Evolutionary conservation across 2,329 filamentous ascomycete genomes (phyloP), one percentile per base, ranked within the genome.

Genomic region (Ilyonectria sp.): DNA sequence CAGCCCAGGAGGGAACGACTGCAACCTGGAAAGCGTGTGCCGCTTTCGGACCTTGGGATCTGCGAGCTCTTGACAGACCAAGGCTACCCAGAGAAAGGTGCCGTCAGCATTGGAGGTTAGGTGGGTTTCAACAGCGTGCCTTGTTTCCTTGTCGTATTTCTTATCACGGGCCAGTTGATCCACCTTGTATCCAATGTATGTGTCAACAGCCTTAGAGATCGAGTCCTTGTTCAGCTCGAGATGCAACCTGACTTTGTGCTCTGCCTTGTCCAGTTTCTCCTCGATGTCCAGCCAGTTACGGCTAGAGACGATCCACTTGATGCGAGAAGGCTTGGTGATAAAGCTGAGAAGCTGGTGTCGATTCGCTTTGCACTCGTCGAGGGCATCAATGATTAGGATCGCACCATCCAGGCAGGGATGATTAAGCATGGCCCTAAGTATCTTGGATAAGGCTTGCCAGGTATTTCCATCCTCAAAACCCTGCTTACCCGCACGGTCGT

Each of bases 31-130:
- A n/a, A n/a, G n/a, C n/a, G n/a, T n/a, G n/a, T n/a, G n/a, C n/a
- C n/a, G n/a, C n/a, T n/a, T n/a, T n/a, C 56, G 0, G 26, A 5
- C 26, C 5, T 47, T 56, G 0, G 33, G 7, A 3, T 61, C 54
- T 33, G 26, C 63, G 5, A 76, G 69, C 37, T 65, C 54, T 1
- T 73, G 26, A 11, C 47, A 75, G 26, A 74, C 68, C 3, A 73
- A 60, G 0, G 72, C 69, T 0, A 76, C 76, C 73, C 74, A 76
- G 0, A 77, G 63, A 33, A 77, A 77, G 0, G 82, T 85, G 10
- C 70, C 75, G n/a, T 82, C 69, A 9, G 81, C 75, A 37, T 84
- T 82, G 7, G 46, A 26, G 0, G 31, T 49, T 1, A 83, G 35
- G 44, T 77, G 54, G 1, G 52, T 2, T 19, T 58, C 3, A 2